Conservation (phyloP, 371 early-diverging fungal species). For the Mucor circinelloides region DNA sequence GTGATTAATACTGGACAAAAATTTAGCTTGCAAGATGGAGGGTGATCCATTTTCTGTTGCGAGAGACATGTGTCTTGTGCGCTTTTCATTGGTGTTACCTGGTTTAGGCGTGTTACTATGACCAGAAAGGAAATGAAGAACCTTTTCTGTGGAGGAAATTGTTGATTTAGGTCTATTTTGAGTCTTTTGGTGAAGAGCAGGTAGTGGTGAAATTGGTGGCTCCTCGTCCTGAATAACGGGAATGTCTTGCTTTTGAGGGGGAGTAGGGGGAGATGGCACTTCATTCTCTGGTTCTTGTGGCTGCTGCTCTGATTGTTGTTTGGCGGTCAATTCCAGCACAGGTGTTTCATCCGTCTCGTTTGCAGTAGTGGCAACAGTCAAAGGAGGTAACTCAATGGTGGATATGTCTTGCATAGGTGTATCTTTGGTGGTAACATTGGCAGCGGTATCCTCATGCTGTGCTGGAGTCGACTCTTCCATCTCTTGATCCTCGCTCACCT, state of each 20-base stretch:
- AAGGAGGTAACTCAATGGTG: background rate
- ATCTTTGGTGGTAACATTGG: background rate
- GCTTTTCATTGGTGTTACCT: slow-evolving; percentile 20
- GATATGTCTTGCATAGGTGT: background rate
- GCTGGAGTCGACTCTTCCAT: background rate
- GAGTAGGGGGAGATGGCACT: background rate
- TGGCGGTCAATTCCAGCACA: background rate
- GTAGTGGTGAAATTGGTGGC: slow-evolving; percentile 1
- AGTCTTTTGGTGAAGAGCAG: slow-evolving; percentile 5
- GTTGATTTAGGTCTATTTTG: slow-evolving; percentile 21
- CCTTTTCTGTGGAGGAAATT: slow-evolving; percentile 30
- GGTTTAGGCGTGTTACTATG: slow-evolving; percentile 27
- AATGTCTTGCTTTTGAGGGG: slow-evolving; percentile 1
- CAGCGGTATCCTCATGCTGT: background rate
- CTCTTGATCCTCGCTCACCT: slow-evolving; percentile 1
- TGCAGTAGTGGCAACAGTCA: background rate
- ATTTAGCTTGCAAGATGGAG: slow-evolving; percentile 51
- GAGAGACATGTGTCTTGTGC: slow-evolving; percentile 31
- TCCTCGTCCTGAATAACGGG: background rate
- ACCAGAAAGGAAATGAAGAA: slow-evolving; percentile 37
- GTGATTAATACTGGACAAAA: slow-evolving; percentile 39
- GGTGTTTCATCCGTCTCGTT: background rate
- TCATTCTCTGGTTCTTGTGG: slow-evolving; percentile 11
- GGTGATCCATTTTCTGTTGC: background rate
- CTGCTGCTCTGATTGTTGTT: background rate